phyloP scores from a whole-genome alignment of 2,329 filamentous ascomycete species.

The Trichoderma oligosporum region DNA sequence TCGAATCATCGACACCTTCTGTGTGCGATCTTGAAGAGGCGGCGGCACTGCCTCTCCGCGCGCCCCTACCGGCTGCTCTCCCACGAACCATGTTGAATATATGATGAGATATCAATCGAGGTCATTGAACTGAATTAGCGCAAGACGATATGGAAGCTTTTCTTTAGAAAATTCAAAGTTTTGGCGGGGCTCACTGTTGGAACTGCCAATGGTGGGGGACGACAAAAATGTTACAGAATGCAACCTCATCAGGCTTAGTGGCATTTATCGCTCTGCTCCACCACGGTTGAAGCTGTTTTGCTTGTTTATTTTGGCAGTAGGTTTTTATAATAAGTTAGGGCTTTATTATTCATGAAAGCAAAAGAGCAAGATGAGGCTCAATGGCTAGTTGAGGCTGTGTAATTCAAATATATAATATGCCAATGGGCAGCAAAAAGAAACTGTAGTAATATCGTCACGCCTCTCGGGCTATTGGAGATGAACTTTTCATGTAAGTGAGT shows the following conservation, averaged over 20 bases:
- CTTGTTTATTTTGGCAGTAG: background rate
- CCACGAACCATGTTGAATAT: constrained; percentile 33
- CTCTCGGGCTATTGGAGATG: background rate
- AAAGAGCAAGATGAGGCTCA: no score
- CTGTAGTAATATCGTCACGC: background rate
- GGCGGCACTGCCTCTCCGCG: constrained; percentile 31
- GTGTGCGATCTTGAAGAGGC: constrained; percentile 26
- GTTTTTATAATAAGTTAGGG: no score
- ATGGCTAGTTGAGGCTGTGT: no score
- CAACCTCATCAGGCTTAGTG: constrained; percentile 9
- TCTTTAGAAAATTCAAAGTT: constrained; percentile 24
- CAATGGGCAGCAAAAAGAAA: background rate
- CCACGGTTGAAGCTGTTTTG: background rate
- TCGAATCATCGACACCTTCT: constrained; percentile 22
- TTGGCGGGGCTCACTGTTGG: constrained; percentile 29
- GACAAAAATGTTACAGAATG: constrained; percentile 12
- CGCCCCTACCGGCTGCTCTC: constrained; percentile 32
- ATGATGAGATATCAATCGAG: background rate
- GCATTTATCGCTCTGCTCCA: background rate
- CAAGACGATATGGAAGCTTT: background rate
- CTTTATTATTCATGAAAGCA: no score
- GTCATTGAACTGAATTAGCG: constrained; percentile 11
- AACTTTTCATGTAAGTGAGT: no score
- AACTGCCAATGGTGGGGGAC: constrained; percentile 32
- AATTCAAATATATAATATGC: background rate